Conservation (phyloP, 768 basidiomycete genomes). For the Naematelia encephala region DNA sequence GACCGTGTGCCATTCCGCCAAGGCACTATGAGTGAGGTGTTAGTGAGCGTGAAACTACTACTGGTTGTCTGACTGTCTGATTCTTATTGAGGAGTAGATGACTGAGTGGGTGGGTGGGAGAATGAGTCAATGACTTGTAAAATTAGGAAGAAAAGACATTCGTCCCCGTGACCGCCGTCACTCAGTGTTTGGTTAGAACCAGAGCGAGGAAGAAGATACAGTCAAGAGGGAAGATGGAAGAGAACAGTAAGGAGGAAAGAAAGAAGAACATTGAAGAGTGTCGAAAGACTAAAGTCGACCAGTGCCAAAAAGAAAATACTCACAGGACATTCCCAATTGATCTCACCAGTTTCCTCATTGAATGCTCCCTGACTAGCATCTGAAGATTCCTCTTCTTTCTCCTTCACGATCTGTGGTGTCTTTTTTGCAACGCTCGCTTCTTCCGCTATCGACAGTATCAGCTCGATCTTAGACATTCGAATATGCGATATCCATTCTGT, state of each 20-base stretch:
- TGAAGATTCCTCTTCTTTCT: constrained; percentile 28
- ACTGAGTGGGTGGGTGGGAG: no score
- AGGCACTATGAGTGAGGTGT: no score
- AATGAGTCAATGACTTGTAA: background rate
- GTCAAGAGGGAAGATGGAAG: background rate
- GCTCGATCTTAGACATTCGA: no score
- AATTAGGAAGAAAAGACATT: no score
- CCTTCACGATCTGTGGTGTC: constrained; percentile 14
- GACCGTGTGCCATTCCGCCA: constrained; percentile 97
- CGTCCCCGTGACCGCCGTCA: no score
- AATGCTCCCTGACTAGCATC: constrained; percentile 61
- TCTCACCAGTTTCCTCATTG: constrained; percentile 96
- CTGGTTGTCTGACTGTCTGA: background rate
- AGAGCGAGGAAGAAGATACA: background rate
- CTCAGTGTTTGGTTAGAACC: no score
- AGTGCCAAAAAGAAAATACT: constrained; percentile 17
- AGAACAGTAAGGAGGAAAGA: no score
- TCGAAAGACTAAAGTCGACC: background rate
- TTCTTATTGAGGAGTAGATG: no score
- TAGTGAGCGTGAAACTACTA: no score
- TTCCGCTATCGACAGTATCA: background rate
- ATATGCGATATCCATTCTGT: no score
- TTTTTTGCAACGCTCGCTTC: background rate
- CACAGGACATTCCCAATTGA: constrained; percentile 97
- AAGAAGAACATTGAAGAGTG: background rate